phyloP scores from a whole-genome alignment of 1,139 yeast genomes.

The Kodamaea derodonti region DNA sequence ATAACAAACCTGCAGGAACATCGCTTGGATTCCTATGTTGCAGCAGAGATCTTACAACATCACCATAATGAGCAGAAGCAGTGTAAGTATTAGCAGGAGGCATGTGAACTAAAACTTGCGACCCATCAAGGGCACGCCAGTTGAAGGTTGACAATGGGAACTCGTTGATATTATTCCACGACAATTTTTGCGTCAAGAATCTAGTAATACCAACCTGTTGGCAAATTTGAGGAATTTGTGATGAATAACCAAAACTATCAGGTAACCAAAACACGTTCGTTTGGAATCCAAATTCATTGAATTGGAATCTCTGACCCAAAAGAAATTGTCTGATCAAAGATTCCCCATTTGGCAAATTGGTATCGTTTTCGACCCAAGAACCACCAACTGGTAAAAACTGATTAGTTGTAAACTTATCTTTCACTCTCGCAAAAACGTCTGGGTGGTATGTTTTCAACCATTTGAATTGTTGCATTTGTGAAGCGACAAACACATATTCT shows the following conservation, averaged over 20 bases:
- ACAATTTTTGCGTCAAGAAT: slow-evolving; percentile 87
- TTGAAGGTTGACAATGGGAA: slow-evolving; percentile 90
- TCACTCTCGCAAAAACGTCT: slow-evolving; percentile 58
- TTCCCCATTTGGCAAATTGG: slow-evolving; percentile 91
- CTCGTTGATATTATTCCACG: slow-evolving; percentile 91
- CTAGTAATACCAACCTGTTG: slow-evolving; percentile 77
- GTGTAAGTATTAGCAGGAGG: slow-evolving; percentile 97
- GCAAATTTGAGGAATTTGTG: slow-evolving; percentile 92
- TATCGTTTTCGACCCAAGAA: slow-evolving; percentile 96
- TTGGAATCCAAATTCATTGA: slow-evolving; percentile 71
- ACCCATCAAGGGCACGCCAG: slow-evolving; percentile 93
- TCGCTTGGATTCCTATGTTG: slow-evolving; percentile 82
- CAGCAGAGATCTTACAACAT: slow-evolving; percentile 70
- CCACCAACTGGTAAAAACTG: slow-evolving; percentile 92
- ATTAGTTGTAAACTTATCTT: slow-evolving; percentile 64
- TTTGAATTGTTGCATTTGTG: slow-evolving; percentile 93
- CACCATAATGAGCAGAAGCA: slow-evolving; percentile 89
- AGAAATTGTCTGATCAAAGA: slow-evolving; percentile 84
- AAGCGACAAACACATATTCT: slow-evolving; percentile 89
- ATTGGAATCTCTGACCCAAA: slow-evolving; percentile 83
- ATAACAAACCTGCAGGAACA: slow-evolving; percentile 74
- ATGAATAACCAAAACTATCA: slow-evolving; percentile 94
- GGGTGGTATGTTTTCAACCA: slow-evolving; percentile 91
- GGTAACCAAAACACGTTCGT: slow-evolving; percentile 89
- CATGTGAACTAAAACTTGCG: slow-evolving; percentile 93